Evolutionary conservation across 1,284 basidiomycete species (phyloP), one percentile per base, ranked within the genome.

Genomic region (Chondrostereum purpureum): DNA sequence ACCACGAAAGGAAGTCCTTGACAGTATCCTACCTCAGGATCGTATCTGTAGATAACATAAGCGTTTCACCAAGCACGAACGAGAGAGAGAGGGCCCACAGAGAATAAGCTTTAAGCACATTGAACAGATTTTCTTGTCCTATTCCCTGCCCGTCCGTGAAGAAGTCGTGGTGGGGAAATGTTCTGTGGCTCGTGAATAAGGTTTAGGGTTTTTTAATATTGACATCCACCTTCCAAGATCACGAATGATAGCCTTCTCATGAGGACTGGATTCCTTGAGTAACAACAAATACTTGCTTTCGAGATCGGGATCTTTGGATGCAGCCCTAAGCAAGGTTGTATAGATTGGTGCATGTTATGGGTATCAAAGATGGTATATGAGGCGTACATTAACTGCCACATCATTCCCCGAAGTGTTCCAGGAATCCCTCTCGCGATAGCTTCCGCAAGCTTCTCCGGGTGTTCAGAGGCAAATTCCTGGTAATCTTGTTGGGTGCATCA

Each of bases 51-150:
- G 43, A 44, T 37, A 37, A 21, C 16, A 38, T 42, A 31, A 48
- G 47, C 6, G 45, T 10, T 47, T 57, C 37, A 59, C 49, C 22
- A 47, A 33, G 42, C 10, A 45, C 19, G 21, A 44, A 21, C 23
- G 43, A 43, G 3, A 23, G n/a, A 46, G 44, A 45, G 36, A 37
- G 35, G 42, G 46, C 53, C 33, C 64, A 88, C 77, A 99, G 60
- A 21, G 93, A 96, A 62, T 98, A 99, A 5, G 95, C 96, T 64
- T 98, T 98, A 35, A 97, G 76, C 39, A 99, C 94, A 62, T 97
- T 97, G 72, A 94, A 97, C 27, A 99, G 66, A 55, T 95, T 92
- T 63, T 97, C 95, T 62, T 98, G 94, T 0, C 95, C 95, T 16
- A 92, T 84, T 1, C 93, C 93, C 57, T 88, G 83, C 1, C 88